phyloP scores from a whole-genome alignment of 1,139 yeast species.

The Debaryomyces subglobosus region DNA sequence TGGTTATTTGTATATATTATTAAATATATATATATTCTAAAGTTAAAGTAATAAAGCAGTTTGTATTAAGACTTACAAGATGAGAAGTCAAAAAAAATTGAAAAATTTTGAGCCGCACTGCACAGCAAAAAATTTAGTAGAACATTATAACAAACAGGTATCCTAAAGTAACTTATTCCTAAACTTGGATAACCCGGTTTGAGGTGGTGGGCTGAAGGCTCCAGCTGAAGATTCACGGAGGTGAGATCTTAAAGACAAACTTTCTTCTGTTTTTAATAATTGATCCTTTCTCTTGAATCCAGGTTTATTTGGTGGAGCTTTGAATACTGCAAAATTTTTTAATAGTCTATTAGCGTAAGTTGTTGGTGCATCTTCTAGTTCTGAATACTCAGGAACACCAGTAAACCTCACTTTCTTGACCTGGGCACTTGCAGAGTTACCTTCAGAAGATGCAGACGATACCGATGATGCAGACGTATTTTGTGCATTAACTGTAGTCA shows the following conservation, averaged over 20 bases:
- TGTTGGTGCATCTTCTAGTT: constrained; percentile 60
- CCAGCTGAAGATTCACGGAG: constrained; percentile 17
- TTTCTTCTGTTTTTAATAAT: constrained; percentile 53
- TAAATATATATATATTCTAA: neutral
- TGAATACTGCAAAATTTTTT: constrained; percentile 48
- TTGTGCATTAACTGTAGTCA: constrained; percentile 7
- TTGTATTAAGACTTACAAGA: constrained; percentile 4
- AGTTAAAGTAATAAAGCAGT: neutral
- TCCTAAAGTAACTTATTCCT: constrained; percentile 11
- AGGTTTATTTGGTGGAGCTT: constrained; percentile 28
- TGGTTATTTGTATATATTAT: constrained; percentile 5
- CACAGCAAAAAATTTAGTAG: neutral
- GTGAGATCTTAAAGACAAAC: constrained; percentile 49
- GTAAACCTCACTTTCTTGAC: constrained; percentile 52
- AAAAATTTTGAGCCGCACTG: constrained; percentile 11
- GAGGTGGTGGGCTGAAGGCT: neutral
- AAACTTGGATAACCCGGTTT: constrained; percentile 12
- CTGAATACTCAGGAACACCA: constrained; percentile 56
- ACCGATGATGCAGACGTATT: constrained; percentile 9
- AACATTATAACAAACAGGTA: neutral
- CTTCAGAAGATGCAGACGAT: constrained; percentile 13
- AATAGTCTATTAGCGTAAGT: constrained; percentile 49
- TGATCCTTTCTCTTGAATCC: constrained; percentile 45
- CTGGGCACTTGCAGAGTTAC: constrained; percentile 9
- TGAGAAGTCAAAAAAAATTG: constrained; percentile 14